phyloP scores from a whole-genome alignment of 345 rosid species.

The Cardiospermum halicacabum region DNA sequence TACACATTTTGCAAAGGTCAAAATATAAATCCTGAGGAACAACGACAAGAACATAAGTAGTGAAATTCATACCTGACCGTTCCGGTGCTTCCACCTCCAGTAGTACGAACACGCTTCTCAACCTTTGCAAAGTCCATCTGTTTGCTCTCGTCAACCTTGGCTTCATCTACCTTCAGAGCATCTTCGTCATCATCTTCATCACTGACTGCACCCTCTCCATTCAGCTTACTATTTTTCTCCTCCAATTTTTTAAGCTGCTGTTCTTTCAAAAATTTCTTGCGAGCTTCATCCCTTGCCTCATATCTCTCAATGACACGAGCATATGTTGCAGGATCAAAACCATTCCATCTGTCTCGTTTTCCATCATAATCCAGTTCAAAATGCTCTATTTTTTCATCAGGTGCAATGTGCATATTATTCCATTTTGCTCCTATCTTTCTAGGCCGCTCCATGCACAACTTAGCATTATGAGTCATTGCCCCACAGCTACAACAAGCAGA shows the following conservation, averaged over 20 bases:
- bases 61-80: slow-evolving; percentile 61
- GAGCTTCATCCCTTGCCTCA: slow-evolving; percentile 77
- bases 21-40: background rate
- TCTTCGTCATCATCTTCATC: slow-evolving; percentile 77
- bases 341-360: slow-evolving; percentile 88
- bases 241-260: slow-evolving; percentile 79
- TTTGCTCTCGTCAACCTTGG: slow-evolving; percentile 82
- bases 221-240: slow-evolving; percentile 57
- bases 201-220: slow-evolving; percentile 38
- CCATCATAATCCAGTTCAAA: slow-evolving; percentile 92
- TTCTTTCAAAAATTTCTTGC: slow-evolving; percentile 66
- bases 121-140: slow-evolving; percentile 98
- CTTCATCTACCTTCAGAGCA: slow-evolving; percentile 80
- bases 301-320: slow-evolving; percentile 67
- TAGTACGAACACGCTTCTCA: slow-evolving; percentile 94
- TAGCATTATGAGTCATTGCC: slow-evolving; percentile 72
- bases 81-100: slow-evolving; percentile 99
- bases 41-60: background rate
- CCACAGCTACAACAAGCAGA: slow-evolving; percentile 55
- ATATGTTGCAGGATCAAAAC: slow-evolving; percentile 65
- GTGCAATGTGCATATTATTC: slow-evolving; percentile 72
- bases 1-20: background rate
- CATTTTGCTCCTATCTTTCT: slow-evolving; percentile 62
- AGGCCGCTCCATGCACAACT: slow-evolving; percentile 81
- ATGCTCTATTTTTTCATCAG: slow-evolving; percentile 76